Conservation (phyloP, 129 eudicot genomes). For the Flaveria bidentis region DNA sequence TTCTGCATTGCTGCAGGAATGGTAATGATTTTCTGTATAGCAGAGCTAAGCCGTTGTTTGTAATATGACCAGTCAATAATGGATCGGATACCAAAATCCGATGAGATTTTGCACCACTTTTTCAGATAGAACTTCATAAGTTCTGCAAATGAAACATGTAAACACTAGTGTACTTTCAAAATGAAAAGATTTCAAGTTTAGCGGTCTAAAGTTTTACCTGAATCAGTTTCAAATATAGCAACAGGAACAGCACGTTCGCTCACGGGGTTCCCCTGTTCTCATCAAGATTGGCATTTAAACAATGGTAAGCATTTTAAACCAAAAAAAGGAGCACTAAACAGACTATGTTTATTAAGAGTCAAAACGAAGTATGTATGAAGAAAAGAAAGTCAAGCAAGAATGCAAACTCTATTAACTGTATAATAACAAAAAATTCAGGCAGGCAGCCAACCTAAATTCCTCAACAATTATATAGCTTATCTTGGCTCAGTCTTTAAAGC, state of each 20-base stretch:
- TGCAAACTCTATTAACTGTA: background rate
- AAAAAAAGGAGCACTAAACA: background rate
- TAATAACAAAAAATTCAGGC: background rate
- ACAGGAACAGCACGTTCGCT: constrained; percentile 99
- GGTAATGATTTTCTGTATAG: constrained; percentile 91
- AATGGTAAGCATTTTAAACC: constrained; percentile 13
- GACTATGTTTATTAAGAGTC: background rate
- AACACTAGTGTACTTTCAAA: constrained; percentile 14
- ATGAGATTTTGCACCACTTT: constrained; percentile 97
- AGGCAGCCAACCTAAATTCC: background rate
- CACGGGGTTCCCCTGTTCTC: constrained; percentile 91
- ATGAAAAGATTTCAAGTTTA: constrained; percentile 6
- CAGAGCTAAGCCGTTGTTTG: constrained; percentile 94
- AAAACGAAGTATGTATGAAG: background rate
- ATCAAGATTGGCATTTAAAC: constrained; percentile 27
- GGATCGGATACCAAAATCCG: constrained; percentile 88
- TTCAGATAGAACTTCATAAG: constrained; percentile 80
- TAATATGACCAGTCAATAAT: constrained; percentile 99
- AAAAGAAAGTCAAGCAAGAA: background rate
- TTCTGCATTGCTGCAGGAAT: constrained; percentile 99
- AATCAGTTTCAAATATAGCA: constrained; percentile 92
- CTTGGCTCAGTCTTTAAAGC: background rate
- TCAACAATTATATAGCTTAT: constrained; percentile 1
- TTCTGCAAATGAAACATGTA: constrained; percentile 54
- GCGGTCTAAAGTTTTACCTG: constrained; percentile 52